phyloP scores from a whole-genome alignment of 441 rosid species.

The Jatropha multifida region DNA sequence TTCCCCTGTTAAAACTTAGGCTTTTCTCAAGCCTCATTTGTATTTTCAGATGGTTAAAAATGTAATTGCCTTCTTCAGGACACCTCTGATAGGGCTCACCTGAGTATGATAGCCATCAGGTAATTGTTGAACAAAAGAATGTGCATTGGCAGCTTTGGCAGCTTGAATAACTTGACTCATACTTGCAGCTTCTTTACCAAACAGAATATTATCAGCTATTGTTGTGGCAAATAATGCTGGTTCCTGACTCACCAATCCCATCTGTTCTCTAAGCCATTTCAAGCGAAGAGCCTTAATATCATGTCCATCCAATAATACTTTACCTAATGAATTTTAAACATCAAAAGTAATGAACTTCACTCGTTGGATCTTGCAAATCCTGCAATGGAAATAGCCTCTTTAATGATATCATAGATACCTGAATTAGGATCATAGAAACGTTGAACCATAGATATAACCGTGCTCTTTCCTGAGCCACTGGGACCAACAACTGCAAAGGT shows the following conservation, averaged over 20 bases:
- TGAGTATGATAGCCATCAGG: constrained; percentile 71
- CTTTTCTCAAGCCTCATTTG: neutral
- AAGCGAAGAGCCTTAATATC: constrained; percentile 51
- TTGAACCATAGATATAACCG: constrained; percentile 75
- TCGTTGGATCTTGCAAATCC: neutral
- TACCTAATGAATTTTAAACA: constrained; percentile 38
- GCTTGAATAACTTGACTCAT: constrained; percentile 54
- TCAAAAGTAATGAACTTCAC: neutral
- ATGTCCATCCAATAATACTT: constrained; percentile 61
- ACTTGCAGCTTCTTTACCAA: constrained; percentile 61
- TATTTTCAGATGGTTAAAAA: neutral
- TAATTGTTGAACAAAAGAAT: constrained; percentile 59
- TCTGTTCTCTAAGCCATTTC: constrained; percentile 78
- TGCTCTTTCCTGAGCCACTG: constrained; percentile 92
- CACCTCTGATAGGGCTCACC: constrained; percentile 32
- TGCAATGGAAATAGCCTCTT: neutral
- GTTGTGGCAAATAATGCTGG: constrained; percentile 78
- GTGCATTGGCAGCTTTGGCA: constrained; percentile 77
- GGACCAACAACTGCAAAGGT: constrained; percentile 78
- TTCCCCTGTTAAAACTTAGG: neutral
- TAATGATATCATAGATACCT: constrained; percentile 33
- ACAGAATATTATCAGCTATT: constrained; percentile 57
- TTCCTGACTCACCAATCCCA: constrained; percentile 89
- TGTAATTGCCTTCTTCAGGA: neutral
- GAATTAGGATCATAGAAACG: constrained; percentile 80